Percentiles rank a stretch among this genome's conserved stretches.
Conservation (phyloP, 1,284 basidiomycete species). For the Papiliotrema nemorosa region DNA sequence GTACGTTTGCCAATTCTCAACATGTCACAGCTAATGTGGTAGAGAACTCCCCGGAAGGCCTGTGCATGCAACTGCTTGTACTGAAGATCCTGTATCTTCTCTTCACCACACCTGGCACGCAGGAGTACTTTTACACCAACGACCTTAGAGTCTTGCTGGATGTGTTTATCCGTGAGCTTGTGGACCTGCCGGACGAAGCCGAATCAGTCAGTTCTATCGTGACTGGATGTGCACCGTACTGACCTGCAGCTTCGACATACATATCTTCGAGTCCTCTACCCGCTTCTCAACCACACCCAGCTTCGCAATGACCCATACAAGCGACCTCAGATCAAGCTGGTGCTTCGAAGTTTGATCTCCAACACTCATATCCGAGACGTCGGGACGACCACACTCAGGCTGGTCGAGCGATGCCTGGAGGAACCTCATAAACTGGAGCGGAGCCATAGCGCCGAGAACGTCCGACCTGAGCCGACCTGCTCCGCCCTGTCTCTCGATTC, state of each 20-base stretch:
- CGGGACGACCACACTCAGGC: slow-evolving; percentile 77
- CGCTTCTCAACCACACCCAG: slow-evolving; percentile 91
- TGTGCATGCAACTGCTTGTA: slow-evolving; percentile 91
- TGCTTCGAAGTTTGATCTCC: slow-evolving; percentile 73
- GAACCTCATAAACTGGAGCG: slow-evolving; percentile 33
- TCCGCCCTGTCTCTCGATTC: slow-evolving; percentile 36
- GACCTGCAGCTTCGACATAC: slow-evolving; percentile 79
- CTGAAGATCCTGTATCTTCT: slow-evolving; percentile 93
- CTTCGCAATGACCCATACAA: slow-evolving; percentile 83
- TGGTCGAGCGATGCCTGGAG: slow-evolving; percentile 84
- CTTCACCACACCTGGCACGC: slow-evolving; percentile 88
- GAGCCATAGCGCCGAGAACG: slow-evolving; percentile 37
- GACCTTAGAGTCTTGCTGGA: slow-evolving; percentile 94
- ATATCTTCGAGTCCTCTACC: slow-evolving; percentile 92
- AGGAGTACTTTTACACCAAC: slow-evolving; percentile 98
- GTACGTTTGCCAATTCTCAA: slow-evolving; percentile 54
- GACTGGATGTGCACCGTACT: neutral
- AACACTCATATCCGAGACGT: slow-evolving; percentile 75
- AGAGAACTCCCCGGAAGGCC: slow-evolving; percentile 81
- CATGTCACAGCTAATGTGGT: neutral
- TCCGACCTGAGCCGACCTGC: slow-evolving; percentile 24
- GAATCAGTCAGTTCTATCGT: slow-evolving; percentile 66
- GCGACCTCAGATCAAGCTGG: slow-evolving; percentile 76
- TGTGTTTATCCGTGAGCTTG: slow-evolving; percentile 88
- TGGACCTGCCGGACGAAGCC: slow-evolving; percentile 85